A percentile compares a stretch with the other conserved stretches of the same genome.
phyloP scores from a whole-genome alignment of 1,284 basidiomycete species.

The Xerocomus amazonicus region DNA sequence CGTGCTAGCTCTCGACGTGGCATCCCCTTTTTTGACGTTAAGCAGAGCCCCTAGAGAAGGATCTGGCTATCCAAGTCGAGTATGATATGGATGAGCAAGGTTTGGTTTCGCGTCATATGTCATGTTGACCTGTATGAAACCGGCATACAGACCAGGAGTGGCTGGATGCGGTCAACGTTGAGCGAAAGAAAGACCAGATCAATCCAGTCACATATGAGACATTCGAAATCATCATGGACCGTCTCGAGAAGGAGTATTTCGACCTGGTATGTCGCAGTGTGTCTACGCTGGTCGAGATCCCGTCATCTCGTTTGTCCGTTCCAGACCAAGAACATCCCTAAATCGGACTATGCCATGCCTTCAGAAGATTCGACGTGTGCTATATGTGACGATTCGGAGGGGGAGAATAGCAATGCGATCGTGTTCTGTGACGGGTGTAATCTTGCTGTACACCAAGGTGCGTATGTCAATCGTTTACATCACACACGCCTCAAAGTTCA shows the following conservation, averaged over 20 bases:
- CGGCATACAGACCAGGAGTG: constrained; percentile 82
- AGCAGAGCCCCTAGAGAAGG: constrained; percentile 88
- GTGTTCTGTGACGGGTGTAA: constrained; percentile 99
- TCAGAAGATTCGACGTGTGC: constrained; percentile 95
- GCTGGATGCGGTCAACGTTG: constrained; percentile 84
- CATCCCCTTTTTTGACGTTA: constrained; percentile 8
- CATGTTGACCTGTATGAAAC: not conserved
- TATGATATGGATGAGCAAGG: constrained; percentile 99
- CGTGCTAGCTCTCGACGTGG: constrained; percentile 13
- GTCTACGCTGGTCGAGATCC: not conserved
- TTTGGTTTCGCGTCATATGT: constrained; percentile 32
- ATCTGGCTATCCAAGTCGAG: constrained; percentile 91
- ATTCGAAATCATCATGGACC: constrained; percentile 97
- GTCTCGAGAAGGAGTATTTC: constrained; percentile 99
- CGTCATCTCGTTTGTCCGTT: not conserved
- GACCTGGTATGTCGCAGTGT: constrained; percentile 65
- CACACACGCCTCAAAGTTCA: constrained; percentile 9
- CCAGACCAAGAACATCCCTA: constrained; percentile 88
- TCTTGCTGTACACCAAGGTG: constrained; percentile 96
- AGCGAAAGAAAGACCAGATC: constrained; percentile 76
- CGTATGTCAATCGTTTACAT: constrained; percentile 15
- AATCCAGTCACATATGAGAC: constrained; percentile 79
- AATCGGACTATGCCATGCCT: constrained; percentile 76
- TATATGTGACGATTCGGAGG: constrained; percentile 97
- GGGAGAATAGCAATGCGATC: constrained; percentile 98